Percentiles rank a stretch among this genome's conserved stretches.
Evolutionary conservation across 306 rosid genomes (phyloP).

Genomic region (Quercus suber): DNA sequence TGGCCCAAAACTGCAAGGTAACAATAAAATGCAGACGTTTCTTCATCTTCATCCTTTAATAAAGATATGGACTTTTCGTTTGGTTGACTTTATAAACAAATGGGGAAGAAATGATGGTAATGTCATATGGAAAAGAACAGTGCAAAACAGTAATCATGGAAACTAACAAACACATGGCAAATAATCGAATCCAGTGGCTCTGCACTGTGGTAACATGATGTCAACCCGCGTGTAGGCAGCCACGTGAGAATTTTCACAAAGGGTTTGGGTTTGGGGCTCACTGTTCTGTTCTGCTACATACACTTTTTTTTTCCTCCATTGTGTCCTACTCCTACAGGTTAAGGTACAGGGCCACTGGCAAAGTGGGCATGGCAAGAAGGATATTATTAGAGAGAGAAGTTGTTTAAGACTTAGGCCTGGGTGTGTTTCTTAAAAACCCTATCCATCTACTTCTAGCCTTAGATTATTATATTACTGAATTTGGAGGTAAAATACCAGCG

Average conservation of each 20-base stretch:
- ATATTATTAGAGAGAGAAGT: constrained; percentile 3
- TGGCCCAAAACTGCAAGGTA: too few species aligned
- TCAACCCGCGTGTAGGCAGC: constrained; percentile 1
- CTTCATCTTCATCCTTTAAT: too few species aligned
- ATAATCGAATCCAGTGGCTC: too few species aligned
- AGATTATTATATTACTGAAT: constrained; percentile 21
- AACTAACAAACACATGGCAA: not conserved
- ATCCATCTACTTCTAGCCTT: not conserved
- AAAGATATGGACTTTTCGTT: not conserved
- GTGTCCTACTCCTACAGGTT: too few species aligned
- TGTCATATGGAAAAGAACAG: not conserved
- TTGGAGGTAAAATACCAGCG: constrained; percentile 10
- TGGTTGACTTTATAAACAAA: not conserved
- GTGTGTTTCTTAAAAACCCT: constrained; percentile 29
- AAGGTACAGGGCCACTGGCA: not conserved
- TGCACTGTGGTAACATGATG: not conserved
- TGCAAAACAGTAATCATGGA: not conserved
- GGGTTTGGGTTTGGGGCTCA: constrained; percentile 9
- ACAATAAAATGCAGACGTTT: too few species aligned
- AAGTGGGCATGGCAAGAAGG: not conserved
- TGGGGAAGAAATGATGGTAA: not conserved
- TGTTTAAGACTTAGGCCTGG: constrained; percentile 16
- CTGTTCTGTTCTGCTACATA: not conserved
- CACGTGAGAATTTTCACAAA: not conserved
- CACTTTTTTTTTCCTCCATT: not conserved